These are phyloP conservation scores for Neurospora sublineolata DNA, from an alignment of 495 filamentous ascomycete genomes.

Conservation along the genomic window DNA sequence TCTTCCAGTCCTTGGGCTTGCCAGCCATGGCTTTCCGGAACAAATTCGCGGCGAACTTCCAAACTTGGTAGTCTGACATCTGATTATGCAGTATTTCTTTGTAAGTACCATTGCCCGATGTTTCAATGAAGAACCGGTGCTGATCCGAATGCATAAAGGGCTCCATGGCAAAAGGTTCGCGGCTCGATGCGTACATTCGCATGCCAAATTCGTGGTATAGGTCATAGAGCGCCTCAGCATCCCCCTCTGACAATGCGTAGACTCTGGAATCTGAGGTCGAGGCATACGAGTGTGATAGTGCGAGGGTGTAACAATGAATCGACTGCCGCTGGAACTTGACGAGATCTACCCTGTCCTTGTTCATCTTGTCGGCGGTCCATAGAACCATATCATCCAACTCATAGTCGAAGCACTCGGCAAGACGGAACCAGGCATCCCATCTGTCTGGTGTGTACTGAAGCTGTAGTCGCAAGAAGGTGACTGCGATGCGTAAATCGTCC, in stretches of 20 bases:
- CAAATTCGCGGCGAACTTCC: constrained; percentile 76
- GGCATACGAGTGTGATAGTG: constrained; percentile 58
- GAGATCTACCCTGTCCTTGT: constrained; percentile 67
- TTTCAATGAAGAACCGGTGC: constrained; percentile 63
- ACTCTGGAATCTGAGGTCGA: constrained; percentile 42
- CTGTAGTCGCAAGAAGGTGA: constrained; percentile 72
- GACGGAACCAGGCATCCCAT: constrained; percentile 95
- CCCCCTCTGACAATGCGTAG: constrained; percentile 39
- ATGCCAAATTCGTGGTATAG: constrained; percentile 84
- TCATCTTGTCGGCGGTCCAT: constrained; percentile 94
- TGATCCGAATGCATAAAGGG: constrained; percentile 65
- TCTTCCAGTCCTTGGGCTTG: constrained; percentile 78
- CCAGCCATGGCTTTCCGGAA: constrained; percentile 63
- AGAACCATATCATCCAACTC: constrained; percentile 85
- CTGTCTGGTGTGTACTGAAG: constrained; percentile 71
- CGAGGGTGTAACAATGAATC: constrained; percentile 91
- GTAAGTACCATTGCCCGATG: constrained; percentile 57
- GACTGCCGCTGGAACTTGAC: constrained; percentile 65
- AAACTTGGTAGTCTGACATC: constrained; percentile 63
- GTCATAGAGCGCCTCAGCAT: constrained; percentile 57
- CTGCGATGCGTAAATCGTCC: constrained; percentile 76
- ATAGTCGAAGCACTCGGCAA: constrained; percentile 83
- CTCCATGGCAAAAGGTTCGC: constrained; percentile 84
- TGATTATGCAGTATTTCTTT: constrained; percentile 59
- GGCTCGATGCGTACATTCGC: constrained; percentile 80